Percentiles rank a stretch among this genome's conserved stretches.
These are phyloP conservation scores for Moesziomyces sp. DNA, from an alignment of 1,284 basidiomycete genomes.

Conservation along the genomic window DNA sequence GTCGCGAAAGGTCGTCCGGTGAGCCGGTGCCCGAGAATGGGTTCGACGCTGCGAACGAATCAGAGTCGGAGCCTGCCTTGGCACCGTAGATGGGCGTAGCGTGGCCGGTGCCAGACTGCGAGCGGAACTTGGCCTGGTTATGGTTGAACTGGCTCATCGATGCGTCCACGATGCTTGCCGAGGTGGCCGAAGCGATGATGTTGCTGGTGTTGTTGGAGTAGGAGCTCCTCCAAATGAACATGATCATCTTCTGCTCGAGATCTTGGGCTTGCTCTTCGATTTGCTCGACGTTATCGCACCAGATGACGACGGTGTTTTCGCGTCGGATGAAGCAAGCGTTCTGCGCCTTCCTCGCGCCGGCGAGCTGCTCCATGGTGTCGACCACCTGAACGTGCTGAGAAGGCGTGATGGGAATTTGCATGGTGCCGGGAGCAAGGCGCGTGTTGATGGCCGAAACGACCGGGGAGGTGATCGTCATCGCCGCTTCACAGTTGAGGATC, in stretches of 20 bases:
- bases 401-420: constrained; percentile 48
- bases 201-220: constrained; percentile 23
- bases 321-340: constrained; percentile 84
- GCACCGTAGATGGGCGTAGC: neutral
- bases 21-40: constrained; percentile 12
- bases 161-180: constrained; percentile 2
- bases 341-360: constrained; percentile 81
- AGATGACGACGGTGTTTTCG: constrained; percentile 79
- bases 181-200: neutral
- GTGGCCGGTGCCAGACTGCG: constrained; percentile 15
- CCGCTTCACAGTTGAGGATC: constrained; percentile 79
- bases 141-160: constrained; percentile 33
- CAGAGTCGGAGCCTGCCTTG: constrained; percentile 2
- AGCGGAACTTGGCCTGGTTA: constrained; percentile 23
- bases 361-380: constrained; percentile 74
- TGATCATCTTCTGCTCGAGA: constrained; percentile 81
- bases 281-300: constrained; percentile 77
- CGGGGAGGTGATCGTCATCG: constrained; percentile 80
- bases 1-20: neutral
- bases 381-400: constrained; percentile 50
- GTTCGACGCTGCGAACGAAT: constrained; percentile 16
- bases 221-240: constrained; percentile 76
- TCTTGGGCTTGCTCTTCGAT: constrained; percentile 68
- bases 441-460: constrained; percentile 78
- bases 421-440: constrained; percentile 64